These are phyloP conservation scores for Dactylella cylindrospora DNA, from an alignment of 2,329 filamentous ascomycete species.

Conservation along the genomic window DNA sequence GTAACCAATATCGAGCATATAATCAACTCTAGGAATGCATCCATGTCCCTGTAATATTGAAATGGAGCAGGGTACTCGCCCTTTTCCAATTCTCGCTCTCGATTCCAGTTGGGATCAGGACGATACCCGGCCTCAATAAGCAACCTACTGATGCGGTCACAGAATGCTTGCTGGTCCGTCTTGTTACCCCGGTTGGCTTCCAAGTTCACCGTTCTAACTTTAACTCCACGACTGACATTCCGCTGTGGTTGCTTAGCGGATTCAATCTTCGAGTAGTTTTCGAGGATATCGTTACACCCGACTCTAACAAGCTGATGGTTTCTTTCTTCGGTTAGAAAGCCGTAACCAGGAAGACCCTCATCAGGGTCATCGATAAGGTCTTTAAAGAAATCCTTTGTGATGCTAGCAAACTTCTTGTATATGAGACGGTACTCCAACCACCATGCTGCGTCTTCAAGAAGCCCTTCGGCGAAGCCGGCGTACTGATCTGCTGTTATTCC, in stretches of 20 bases:
- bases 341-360: constrained; percentile 14
- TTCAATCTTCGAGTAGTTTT: constrained; percentile 9
- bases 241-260: background rate
- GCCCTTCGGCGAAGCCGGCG: constrained; percentile 13
- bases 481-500: background rate
- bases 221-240: background rate
- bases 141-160: constrained; percentile 6
- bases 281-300: constrained; percentile 17
- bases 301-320: constrained; percentile 1
- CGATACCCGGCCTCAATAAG: constrained; percentile 12
- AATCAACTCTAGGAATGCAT: constrained; percentile 28
- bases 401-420: constrained; percentile 5
- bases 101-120: background rate
- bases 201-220: background rate
- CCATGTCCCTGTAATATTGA: constrained; percentile 25
- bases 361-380: constrained; percentile 20
- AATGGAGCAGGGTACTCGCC: constrained; percentile 18
- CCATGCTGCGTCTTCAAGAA: constrained; percentile 31
- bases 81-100: background rate
- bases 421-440: constrained; percentile 23
- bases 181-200: background rate
- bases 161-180: background rate
- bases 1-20: constrained; percentile 21
- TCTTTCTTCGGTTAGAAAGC: constrained; percentile 24
- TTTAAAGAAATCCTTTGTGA: constrained; percentile 17